phyloP scores from a whole-genome alignment of 2,329 filamentous ascomycete species.

The Cercospora zeina region DNA sequence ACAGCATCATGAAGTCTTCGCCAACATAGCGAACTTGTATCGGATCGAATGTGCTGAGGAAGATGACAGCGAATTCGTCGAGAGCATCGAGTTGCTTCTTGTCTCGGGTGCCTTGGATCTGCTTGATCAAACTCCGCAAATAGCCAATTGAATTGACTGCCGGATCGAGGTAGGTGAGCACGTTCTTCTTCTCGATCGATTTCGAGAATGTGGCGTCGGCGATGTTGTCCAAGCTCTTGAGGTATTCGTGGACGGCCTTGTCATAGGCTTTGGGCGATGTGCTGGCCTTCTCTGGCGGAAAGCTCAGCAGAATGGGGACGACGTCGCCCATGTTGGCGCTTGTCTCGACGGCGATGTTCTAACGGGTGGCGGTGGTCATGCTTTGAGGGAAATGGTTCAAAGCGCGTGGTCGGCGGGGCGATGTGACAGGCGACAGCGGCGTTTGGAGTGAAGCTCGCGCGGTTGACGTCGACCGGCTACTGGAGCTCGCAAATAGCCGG shows the following conservation, averaged over 20 bases:
- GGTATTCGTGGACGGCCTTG: conserved; percentile 39
- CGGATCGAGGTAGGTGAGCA: conserved; percentile 55
- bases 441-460: conserved; percentile 14
- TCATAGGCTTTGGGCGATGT: conserved; percentile 45
- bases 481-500: background rate
- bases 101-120: conserved; percentile 31
- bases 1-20: conserved; percentile 49
- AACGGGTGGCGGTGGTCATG: conserved; percentile 14
- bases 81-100: conserved; percentile 44
- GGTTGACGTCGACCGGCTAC: conserved; percentile 4
- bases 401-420: background rate
- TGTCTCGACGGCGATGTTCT: background rate
- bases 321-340: conserved; percentile 33
- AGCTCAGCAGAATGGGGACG: conserved; percentile 35
- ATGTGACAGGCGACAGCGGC: conserved; percentile 7
- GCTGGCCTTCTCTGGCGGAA: conserved; percentile 37
- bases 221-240: conserved; percentile 41
- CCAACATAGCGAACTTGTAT: conserved; percentile 58
- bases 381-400: conserved; percentile 3
- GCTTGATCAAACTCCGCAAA: conserved; percentile 54
- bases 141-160: conserved; percentile 61
- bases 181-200: conserved; percentile 44
- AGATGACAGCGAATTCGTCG: conserved; percentile 52
- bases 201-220: conserved; percentile 40
- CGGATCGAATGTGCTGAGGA: conserved; percentile 54